A percentile compares a stretch with the other conserved stretches of the same genome.
Evolutionary conservation across 371 early-diverging fungal genomes (phyloP).

Genomic region (Apophysomyces trapeziformis): DNA sequence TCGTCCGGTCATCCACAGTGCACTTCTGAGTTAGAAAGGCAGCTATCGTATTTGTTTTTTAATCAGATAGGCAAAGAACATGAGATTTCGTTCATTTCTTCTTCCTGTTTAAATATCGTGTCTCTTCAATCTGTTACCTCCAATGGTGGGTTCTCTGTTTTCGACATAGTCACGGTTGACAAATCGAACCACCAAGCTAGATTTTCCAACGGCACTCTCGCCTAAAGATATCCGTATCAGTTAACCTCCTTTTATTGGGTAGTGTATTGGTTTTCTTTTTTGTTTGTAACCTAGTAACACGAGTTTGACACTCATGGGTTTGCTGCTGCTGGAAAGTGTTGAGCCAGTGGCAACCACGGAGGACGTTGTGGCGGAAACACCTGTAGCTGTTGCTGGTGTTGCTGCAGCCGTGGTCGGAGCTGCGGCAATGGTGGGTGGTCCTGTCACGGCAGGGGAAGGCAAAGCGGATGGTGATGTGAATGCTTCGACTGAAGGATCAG

Average conservation of each 20-base stretch:
- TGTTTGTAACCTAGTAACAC: conserved; percentile 66
- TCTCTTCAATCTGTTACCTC: conserved; percentile 52
- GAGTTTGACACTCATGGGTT: conserved; percentile 65
- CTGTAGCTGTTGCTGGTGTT: background rate
- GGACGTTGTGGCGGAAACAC: background rate
- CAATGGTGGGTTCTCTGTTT: conserved; percentile 93
- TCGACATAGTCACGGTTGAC: conserved; percentile 89
- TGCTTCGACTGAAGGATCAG: conserved; percentile 4
- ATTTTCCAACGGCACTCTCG: conserved; percentile 79
- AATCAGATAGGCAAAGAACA: background rate
- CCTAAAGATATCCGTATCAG: conserved; percentile 42
- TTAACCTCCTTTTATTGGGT: background rate
- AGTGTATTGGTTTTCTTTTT: too few relatives aligned
- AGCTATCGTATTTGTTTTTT: conserved; percentile 36
- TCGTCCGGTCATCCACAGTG: conserved; percentile 58
- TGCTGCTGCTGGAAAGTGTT: conserved; percentile 17
- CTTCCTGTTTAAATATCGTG: background rate
- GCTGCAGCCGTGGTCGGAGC: background rate
- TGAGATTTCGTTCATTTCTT: background rate
- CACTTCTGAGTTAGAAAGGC: conserved; percentile 72
- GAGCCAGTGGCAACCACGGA: background rate
- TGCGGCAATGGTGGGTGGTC: background rate
- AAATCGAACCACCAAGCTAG: conserved; percentile 74
- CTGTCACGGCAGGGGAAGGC: conserved; percentile 5
- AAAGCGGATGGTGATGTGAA: background rate